phyloP scores from a whole-genome alignment of 202 grass and related monocot species.

The Panicum hallii region DNA sequence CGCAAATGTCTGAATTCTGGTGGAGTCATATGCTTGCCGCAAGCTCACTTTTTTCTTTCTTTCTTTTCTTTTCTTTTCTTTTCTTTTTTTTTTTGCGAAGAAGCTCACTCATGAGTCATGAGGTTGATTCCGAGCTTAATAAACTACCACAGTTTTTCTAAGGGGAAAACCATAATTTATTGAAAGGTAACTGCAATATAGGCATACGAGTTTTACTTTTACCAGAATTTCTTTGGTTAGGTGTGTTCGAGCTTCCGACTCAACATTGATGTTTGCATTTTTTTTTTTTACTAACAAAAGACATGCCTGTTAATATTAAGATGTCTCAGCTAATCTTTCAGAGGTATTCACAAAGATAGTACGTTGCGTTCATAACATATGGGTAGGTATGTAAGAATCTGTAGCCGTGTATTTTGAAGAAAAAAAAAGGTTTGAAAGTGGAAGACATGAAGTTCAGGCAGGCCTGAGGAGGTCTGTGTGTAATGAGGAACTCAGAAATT shows the following conservation, averaged over 20 bases:
- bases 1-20: background rate
- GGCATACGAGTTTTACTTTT: background rate
- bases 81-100: too few species aligned
- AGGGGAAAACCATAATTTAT: too few species aligned
- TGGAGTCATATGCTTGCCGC: background rate
- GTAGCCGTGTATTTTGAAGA: background rate
- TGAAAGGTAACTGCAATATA: too few species aligned
- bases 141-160: too few species aligned
- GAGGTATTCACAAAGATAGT: background rate
- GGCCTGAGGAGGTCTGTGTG: slow-evolving; percentile 40
- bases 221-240: background rate
- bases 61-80: too few species aligned
- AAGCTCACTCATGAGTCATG: background rate
- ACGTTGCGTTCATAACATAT: background rate
- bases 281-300: too few species aligned
- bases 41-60: background rate
- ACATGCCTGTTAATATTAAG: too few species aligned
- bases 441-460: background rate
- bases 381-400: background rate
- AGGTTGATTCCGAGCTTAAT: too few species aligned
- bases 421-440: background rate
- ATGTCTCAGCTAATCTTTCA: too few species aligned
- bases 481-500: background rate
- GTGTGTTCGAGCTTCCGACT: too few species aligned
- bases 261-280: too few species aligned